Evolutionary conservation across 2,329 filamentous ascomycete genomes (phyloP), one percentile per base, ranked within the genome.

Genomic region (Diaporthe helianthi): DNA sequence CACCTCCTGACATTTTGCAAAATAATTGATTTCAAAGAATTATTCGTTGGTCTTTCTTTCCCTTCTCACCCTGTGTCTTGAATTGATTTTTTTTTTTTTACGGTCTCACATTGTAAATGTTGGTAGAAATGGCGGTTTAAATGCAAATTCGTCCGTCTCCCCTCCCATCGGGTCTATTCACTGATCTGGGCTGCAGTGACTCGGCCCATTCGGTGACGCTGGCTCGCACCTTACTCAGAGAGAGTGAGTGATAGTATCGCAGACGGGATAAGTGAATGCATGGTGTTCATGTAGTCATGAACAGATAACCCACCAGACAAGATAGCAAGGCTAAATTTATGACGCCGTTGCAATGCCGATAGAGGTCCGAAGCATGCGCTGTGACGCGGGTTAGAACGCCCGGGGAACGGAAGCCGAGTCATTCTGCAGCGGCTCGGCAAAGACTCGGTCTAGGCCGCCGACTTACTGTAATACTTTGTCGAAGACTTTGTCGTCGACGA

Each of bases 321-420:
- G 8, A 46, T 15, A 2, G 1, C 1, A 19, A n/a, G 22, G 17
- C 17, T 5, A 9, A n/a, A n/a, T 17, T 13, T 12, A 17, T 24
- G 41, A 38, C 17, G 31, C n/a, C 17, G 41, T 31, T 46, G 41
- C 41, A 46, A 9, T 19, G 17, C 19, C 29, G 26, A 47, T 1
- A 17, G 22, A 31, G 58, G 41, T 12, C 41, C 41, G 58, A 36
- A 49, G 13, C 29, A 36, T 24, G 55, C 13, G 41, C 44, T 61
- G 24, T 61, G 55, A 46, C 38, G 58, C 58, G 58, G n/a, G 58
- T 15, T 47, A 36, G 8, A 24, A 49, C 13, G 29, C 22, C 52
- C 65, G 64, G 52, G 26, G 53, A 4, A 38, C 64, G 64, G 64
- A 47, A 33, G 53, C 65, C 65, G 65, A 67, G 65, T 67, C 65